Conservation (phyloP, 352 stramenopile species). For the Saprolegnia diclina region DNA sequence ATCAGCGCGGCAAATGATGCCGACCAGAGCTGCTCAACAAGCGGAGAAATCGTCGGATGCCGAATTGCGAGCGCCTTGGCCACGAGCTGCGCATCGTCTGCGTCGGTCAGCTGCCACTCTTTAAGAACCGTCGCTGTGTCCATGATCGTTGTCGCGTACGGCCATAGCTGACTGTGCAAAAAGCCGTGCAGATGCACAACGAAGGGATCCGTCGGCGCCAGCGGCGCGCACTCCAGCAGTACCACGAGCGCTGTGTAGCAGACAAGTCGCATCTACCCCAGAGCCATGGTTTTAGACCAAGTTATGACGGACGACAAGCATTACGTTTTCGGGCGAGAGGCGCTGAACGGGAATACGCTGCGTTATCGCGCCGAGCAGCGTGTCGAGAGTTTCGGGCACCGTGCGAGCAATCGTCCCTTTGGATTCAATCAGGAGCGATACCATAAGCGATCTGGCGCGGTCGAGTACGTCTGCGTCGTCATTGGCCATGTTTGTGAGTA, state of each 20-base stretch:
- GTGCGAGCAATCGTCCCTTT: background rate
- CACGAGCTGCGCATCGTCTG: background rate
- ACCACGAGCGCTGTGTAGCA: background rate
- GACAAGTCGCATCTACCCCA: slow-evolving; percentile 5
- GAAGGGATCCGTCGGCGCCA: slow-evolving; percentile 2
- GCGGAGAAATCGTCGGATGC: slow-evolving; percentile 1
- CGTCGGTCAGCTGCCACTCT: slow-evolving; percentile 3
- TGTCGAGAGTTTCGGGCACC: background rate
- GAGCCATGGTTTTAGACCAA: background rate
- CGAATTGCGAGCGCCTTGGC: background rate
- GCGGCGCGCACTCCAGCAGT: background rate
- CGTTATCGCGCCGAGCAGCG: background rate
- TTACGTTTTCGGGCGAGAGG: slow-evolving; percentile 9
- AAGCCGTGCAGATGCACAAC: slow-evolving; percentile 3
- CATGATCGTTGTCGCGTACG: background rate
- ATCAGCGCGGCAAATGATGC: background rate
- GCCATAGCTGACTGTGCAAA: slow-evolving; percentile 9
- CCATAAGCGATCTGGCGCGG: background rate
- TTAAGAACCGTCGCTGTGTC: slow-evolving; percentile 1
- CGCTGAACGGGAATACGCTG: slow-evolving; percentile 2
- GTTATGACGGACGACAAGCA: no score
- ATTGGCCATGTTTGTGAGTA: background rate
- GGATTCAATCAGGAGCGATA: slow-evolving; percentile 1
- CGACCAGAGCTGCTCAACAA: background rate
- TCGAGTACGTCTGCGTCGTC: slow-evolving; percentile 3